Evolutionary conservation across 2,329 filamentous ascomycete genomes (phyloP), one percentile per base, ranked within the genome.

Genomic region (Ceratocystis diversiconidia): DNA sequence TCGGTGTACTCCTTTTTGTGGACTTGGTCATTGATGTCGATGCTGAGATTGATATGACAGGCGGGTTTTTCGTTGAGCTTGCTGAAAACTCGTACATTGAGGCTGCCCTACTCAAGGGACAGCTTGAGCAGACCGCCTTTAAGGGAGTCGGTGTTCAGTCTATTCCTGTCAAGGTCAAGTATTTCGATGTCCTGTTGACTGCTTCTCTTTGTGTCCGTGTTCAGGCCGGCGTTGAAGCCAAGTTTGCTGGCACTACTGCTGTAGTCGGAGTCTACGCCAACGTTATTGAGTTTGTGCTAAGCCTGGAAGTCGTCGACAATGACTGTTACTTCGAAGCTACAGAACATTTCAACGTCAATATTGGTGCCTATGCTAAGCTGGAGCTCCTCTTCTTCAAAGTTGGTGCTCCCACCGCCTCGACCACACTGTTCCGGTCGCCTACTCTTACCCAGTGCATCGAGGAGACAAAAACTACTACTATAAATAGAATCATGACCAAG

Each of bases 221-320:
- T 2, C 76, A 81, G 69, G 75, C 77, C 57, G 79, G 75, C 55
- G 71, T 76, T 17, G 70, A 73, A 32, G 73, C 76, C 17, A 72
- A 74, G 1, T 68, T 76, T 2, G 68, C 75, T 67, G 74, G 75
- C 50, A 74, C 78, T 25, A 77, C 76, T 69, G 75, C 78, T 43
- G 76, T 77, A 69, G 68, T 79, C 15, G 75, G 74, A 55, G 72
- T 83, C 55, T 83, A 76, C 70, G 77, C 78, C 66, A 79, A 83
- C 72, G 71, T 85, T 5, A 76, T 81, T n/a, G 78, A 84, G 69
- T 81, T 83, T 71, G 75, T 77, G 66, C 74, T 75, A 68, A 71
- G 74, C 64, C 73, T 79, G 64, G 74, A 75, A 62, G 19, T 59
- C 3, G 71, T 69, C 44, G 74, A 73, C 4, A 71, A 72, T 8